Base-by-base conservation (phyloP, 2,329 filamentous ascomycete genomes). In the Microascus cirrosus region DNA sequence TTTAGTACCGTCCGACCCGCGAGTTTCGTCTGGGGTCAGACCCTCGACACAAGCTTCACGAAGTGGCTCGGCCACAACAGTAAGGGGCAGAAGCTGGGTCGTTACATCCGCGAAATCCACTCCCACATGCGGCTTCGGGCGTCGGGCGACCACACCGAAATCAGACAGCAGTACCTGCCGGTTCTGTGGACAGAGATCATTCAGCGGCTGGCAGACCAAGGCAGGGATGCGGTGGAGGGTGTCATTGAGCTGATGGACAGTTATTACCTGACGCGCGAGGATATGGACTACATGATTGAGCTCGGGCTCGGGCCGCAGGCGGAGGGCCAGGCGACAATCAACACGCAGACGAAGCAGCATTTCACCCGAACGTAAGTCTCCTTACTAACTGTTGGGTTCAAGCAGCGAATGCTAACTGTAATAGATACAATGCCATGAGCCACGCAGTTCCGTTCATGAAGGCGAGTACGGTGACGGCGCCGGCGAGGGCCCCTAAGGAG, bases 361-460 rank as follows among this genome's bases (percentile, higher is more conserved):
- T 99, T 99, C 68, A 99, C 95, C 0, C 83, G 92, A 73, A 76
- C 85, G 83, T 96, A 77, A 79, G 88, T 84, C 34, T 57, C 13
- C 52, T 54, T 32, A 50, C 36, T 20, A 11, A 59, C 52, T 53
- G 32, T n/a, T 51, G 57, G 48, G 10, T 13, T 22, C 24, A 20
- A 20, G 11, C 3, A 10, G 5, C 20, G 36, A n/a, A 54, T 32
- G 34, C 56, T 58, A 32, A 58, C 2, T n/a, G 8, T 13, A 8
- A 22, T 51, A 93, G 89, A 58, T 94, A 99, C 70, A 99, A 99
- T 65, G 73, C 80, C 60, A 87, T 86, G 73, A 86, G 85, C 20
- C 94, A 99, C 64, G 93, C 93, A 0, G 74, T 99, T 56, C 92
- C 94, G 1, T 99, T 96, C 73, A 96, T 97, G 84, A 97, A 96